Evolutionary conservation across 1,284 basidiomycete genomes (phyloP).

Genomic region (Rhodotorula mucilaginosa): DNA sequence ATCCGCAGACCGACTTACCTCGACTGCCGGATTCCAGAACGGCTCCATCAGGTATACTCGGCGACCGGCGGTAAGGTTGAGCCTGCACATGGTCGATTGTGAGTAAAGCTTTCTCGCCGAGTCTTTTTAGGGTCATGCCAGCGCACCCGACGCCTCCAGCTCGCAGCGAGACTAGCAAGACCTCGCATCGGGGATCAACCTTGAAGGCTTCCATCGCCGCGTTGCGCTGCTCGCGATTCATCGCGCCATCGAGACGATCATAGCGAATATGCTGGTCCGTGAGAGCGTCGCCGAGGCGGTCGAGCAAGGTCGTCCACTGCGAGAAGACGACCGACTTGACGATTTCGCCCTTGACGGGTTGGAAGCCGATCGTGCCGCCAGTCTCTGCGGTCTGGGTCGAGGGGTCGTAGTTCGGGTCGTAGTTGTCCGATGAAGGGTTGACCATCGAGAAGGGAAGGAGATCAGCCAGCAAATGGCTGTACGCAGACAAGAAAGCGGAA

Average conservation of each 20-base stretch:
- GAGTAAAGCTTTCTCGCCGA: neutral
- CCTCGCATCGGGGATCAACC: slow-evolving; percentile 75
- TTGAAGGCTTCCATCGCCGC: slow-evolving; percentile 71
- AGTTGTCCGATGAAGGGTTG: slow-evolving; percentile 45
- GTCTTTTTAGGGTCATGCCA: neutral
- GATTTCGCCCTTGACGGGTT: slow-evolving; percentile 55
- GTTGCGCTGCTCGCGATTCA: slow-evolving; percentile 80
- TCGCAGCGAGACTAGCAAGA: slow-evolving; percentile 84
- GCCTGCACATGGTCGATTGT: slow-evolving; percentile 7
- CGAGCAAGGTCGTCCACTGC: slow-evolving; percentile 94
- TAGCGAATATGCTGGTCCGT: slow-evolving; percentile 70
- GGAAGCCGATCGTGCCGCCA: slow-evolving; percentile 57
- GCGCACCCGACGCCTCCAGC: slow-evolving; percentile 81
- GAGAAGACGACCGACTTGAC: slow-evolving; percentile 91
- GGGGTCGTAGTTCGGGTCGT: slow-evolving; percentile 7
- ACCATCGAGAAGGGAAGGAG: slow-evolving; percentile 46
- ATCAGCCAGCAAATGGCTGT: slow-evolving; percentile 42
- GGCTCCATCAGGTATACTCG: slow-evolving; percentile 60
- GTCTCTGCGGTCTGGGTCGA: slow-evolving; percentile 1
- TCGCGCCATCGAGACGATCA: slow-evolving; percentile 88
- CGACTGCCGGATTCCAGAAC: slow-evolving; percentile 64
- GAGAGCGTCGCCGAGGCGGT: slow-evolving; percentile 80
- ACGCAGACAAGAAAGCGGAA: neutral
- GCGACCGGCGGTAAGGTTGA: slow-evolving; percentile 46
- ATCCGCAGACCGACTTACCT: slow-evolving; percentile 11